Percentiles rank a stretch among this genome's conserved stretches.
Evolutionary conservation across 495 filamentous ascomycete genomes (phyloP).

Genomic region (Bathelium albidoporum): DNA sequence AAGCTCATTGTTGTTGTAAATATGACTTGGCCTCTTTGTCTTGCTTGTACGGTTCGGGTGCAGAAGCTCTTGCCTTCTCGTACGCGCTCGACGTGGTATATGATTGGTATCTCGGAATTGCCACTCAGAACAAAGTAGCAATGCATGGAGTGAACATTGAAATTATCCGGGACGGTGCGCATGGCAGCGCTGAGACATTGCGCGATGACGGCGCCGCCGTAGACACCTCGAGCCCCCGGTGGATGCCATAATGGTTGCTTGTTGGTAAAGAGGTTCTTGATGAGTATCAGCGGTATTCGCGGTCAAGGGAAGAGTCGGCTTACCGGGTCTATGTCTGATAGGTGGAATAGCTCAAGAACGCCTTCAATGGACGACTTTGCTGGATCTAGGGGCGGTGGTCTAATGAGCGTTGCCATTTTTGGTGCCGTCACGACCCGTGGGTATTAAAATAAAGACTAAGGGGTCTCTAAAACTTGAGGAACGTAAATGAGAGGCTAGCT

Average conservation of each 20-base stretch:
- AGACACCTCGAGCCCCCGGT: conserved; percentile 81
- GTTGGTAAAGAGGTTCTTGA: conserved; percentile 84
- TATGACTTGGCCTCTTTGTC: conserved; percentile 79
- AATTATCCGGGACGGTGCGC: conserved; percentile 67
- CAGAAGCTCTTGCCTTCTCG: conserved; percentile 84
- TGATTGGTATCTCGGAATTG: conserved; percentile 68
- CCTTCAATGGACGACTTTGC: conserved; percentile 79
- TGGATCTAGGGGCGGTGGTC: conserved; percentile 59
- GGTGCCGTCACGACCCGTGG: no score
- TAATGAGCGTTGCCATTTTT: conserved; percentile 56
- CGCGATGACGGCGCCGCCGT: conserved; percentile 85
- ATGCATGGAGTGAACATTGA: conserved; percentile 89
- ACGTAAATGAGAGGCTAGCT: not conserved
- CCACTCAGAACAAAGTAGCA: conserved; percentile 97
- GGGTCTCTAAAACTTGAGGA: no score
- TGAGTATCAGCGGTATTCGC: not conserved
- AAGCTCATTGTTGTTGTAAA: conserved; percentile 94
- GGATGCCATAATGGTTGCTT: conserved; percentile 84
- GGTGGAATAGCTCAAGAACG: conserved; percentile 68
- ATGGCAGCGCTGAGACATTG: conserved; percentile 85
- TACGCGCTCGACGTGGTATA: conserved; percentile 88
- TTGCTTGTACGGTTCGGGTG: conserved; percentile 89
- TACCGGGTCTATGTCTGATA: conserved; percentile 73
- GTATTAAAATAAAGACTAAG: not conserved
- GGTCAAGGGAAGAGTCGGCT: not conserved